These are phyloP conservation scores for Phaeotremella skinneri DNA, from an alignment of 768 basidiomycete species.

Conservation along the genomic window DNA sequence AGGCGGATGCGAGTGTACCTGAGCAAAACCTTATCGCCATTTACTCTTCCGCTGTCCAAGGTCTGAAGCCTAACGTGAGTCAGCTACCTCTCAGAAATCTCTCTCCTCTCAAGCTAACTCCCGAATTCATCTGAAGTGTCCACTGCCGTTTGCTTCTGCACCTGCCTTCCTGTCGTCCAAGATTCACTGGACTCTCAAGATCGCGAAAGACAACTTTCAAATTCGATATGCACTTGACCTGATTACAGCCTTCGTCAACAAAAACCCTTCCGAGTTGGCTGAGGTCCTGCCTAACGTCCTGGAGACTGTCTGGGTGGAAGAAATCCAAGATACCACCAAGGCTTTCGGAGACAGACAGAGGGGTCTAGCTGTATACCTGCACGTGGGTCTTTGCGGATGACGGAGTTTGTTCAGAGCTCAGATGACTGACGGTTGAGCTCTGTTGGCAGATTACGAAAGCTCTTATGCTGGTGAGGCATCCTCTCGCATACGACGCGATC, in stretches of 20 bases:
- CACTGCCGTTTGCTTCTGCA: conserved; percentile 58
- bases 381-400: conserved; percentile 20
- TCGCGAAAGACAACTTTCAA: conserved; percentile 39
- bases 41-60: conserved; percentile 65
- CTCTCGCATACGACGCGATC: conserved; percentile 59
- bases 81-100: not conserved
- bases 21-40: conserved; percentile 68
- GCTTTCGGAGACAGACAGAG: conserved; percentile 20
- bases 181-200: conserved; percentile 62
- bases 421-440: conserved; percentile 5
- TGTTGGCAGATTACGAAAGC: conserved; percentile 69
- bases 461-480: conserved; percentile 71
- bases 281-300: conserved; percentile 28
- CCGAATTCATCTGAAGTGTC: conserved; percentile 54
- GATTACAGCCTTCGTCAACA: conserved; percentile 74
- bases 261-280: conserved; percentile 49
- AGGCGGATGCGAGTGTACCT: conserved; percentile 55
- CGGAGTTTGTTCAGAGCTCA: not conserved
- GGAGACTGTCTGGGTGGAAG: conserved; percentile 32
- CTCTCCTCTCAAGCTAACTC: not conserved
- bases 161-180: conserved; percentile 59
- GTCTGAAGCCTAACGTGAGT: conserved; percentile 66
- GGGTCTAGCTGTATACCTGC: conserved; percentile 39
- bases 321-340: conserved; percentile 43
- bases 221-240: conserved; percentile 42